Base-by-base conservation (phyloP, 2,329 filamentous ascomycete genomes). In the Penicillium sclerotiorum region DNA sequence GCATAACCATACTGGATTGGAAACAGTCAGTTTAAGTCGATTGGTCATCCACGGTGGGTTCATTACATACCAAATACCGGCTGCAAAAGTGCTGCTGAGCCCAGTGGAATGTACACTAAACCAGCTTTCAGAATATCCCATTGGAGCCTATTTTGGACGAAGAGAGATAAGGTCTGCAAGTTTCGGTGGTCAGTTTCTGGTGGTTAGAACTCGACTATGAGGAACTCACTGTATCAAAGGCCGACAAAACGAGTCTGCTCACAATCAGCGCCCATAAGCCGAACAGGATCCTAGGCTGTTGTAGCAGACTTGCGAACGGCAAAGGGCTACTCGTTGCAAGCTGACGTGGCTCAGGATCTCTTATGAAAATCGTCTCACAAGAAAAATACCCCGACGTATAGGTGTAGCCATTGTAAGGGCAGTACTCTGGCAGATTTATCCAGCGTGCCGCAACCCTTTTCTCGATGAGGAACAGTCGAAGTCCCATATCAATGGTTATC, bases 401-500 rank as follows among this genome's bases (percentile, higher is more conserved):
- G n/a, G n/a, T 36, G 37, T 45, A 8, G n/a, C 30, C 77, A 59
- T 80, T 77, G 8, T 77, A 66, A 55, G 28, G 28, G 11, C 15
- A 36, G 33, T n/a, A 4, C 15, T 4, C 3, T 6, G n/a, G 15
- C n/a, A 5, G 33, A 36, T 9, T 17, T 7, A n/a, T 36, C 33
- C 33, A 73, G 73, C 56, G 58, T 11, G 56, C 55, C 3, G 82
- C 82, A 1, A 77, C 74, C 61, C 81, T 83, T 66, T 84, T 85
- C 66, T 87, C 84, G n/a, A 87, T 76, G 45, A 87, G 74, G 5
- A 82, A 62, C 0, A 84, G 58, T 11, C 85, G 78, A 76, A 86
- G 79, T 18, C 81, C 47, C 50, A 87, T 80, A 63, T 87, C 84
- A 13, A 86, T 52, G 0, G 61, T 75, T 1, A 87, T 63, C 8